Evolutionary conservation across 805 yeast genomes (phyloP), one percentile per base, ranked within the genome.

Genomic region (Yueomyces sinensis): DNA sequence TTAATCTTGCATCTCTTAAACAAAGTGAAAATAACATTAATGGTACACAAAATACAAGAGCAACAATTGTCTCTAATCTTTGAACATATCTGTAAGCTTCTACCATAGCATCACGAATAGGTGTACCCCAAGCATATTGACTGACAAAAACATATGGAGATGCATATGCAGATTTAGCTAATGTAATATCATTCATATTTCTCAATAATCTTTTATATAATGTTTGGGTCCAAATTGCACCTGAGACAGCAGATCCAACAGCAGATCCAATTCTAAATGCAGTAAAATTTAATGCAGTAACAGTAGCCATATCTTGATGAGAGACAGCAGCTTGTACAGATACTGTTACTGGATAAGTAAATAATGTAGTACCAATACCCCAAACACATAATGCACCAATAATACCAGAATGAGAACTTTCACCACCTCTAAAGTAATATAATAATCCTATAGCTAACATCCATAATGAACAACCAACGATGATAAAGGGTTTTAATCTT

Each of bases 281-380:
- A 2, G 83, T 63, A 43, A 72, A 63, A 50, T 71, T 70, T 17
- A 77, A 52, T 2, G 83, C 68, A 28, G 76, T 67, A 20, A 74
- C 68, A 29, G 72, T 66, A 4, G 83, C 82, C 76, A 80, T 70
- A 54, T 72, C 65, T 50, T 74, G 80, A 54, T 79, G 87, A 37
- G 63, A 65, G 15, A 74, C 66, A 38, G 70, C 63, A 1, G 82
- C 59, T 47, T 74, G 76, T 38, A 75, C 68, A 17, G 80, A 68
- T 3, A 72, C 75, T 45, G 70, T 79, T 14, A 74, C 65, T 9
- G 80, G 68, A 46, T 74, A 76, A 9, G 81, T 73, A 59, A 76
- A 74, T 51, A 78, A 65, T 3, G 80, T 79, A 29, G 79, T 80
- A 41, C 82, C 86, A 35, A 79, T 61, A 44, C 87, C 87, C 50